Evolutionary conservation across 306 rosid genomes (phyloP).

Genomic region (Medicago lupulina): DNA sequence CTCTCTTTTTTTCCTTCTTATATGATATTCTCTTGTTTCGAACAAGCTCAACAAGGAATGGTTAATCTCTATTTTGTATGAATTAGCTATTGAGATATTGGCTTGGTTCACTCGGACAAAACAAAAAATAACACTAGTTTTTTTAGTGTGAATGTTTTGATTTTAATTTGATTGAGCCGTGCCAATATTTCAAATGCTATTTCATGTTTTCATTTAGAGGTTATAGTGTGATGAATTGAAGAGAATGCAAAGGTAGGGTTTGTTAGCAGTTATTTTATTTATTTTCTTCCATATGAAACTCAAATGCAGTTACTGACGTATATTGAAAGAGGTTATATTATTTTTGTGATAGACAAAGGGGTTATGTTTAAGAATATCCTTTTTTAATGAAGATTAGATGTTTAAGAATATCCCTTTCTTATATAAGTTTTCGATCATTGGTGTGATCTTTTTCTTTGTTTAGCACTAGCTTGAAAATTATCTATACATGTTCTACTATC

Average conservation of each 20-base stretch:
- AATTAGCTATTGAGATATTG: conserved; percentile 68
- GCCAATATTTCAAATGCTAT: conserved; percentile 71
- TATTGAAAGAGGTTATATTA: too few relatives aligned
- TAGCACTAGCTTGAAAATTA: too few relatives aligned
- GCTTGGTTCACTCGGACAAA: conserved; percentile 78
- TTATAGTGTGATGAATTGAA: background rate
- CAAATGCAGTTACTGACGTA: background rate
- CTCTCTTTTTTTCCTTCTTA: conserved; percentile 2
- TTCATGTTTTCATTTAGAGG: conserved; percentile 43
- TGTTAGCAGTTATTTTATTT: background rate
- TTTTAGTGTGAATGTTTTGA: conserved; percentile 4
- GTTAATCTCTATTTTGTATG: conserved; percentile 27
- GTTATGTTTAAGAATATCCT: too few relatives aligned
- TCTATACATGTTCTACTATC: too few relatives aligned
- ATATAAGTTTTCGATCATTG: too few relatives aligned
- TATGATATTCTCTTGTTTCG: too few relatives aligned
- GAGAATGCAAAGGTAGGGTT: background rate
- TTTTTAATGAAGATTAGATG: too few relatives aligned
- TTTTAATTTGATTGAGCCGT: conserved; percentile 89
- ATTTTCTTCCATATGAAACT: background rate
- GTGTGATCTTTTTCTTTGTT: too few relatives aligned
- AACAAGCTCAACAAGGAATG: background rate
- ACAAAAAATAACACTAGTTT: background rate
- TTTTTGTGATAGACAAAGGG: too few relatives aligned
- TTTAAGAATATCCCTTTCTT: too few relatives aligned